Base-by-base conservation (phyloP, 2,329 filamentous ascomycete genomes). In the Xylaria sp. region DNA sequence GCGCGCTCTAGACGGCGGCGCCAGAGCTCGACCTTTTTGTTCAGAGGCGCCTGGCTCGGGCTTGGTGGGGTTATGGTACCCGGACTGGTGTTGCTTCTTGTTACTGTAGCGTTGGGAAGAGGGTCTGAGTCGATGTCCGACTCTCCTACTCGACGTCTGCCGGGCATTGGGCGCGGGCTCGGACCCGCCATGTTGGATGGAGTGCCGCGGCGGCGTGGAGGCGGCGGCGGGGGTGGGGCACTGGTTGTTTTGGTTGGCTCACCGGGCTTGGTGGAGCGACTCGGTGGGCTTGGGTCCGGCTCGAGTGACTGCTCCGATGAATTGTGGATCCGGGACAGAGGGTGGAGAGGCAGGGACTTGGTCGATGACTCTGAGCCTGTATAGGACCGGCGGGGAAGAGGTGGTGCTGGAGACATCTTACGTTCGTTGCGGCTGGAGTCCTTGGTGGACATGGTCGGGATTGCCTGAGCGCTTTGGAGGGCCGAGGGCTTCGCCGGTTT, bases 1-100 rank as follows among this genome's bases (percentile, higher is more conserved):
- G 92, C 92, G 54, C 88, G 83, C 51, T 86, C 86, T 82, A 92
- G 88, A 50, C 93, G 83, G 65, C 90, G 86, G 70, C 86, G 84
- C 93, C 92, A 96, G 57, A 94, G 76, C 69, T 91, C 90, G 65
- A 94, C 83, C 72, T 92, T 91, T 81, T 91, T 93, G 78, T 89
- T 93, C 13, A 82, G 77, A 3, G 69, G 74, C 13, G 68, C 65
- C 41, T 75, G 58, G 61, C 71, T 66, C n/a, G 72, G 68, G 68
- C 58, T 57, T 73, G 69, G 70, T 7, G 70, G 65, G 23, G 64
- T 70, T 25, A 56, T 70, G 37, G 63, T 63, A 20, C 32, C 64
- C 32, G 69, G 60, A 39, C 72, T 75, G 48, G 73, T 70, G 28
- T 74, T 75, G 25, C 78, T 77, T 23, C 69, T 74, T 15, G 46